Percentiles rank a stretch among this genome's conserved stretches.
Conservation (phyloP, 2,329 filamentous ascomycete species). For the Phialocephala sp. region DNA sequence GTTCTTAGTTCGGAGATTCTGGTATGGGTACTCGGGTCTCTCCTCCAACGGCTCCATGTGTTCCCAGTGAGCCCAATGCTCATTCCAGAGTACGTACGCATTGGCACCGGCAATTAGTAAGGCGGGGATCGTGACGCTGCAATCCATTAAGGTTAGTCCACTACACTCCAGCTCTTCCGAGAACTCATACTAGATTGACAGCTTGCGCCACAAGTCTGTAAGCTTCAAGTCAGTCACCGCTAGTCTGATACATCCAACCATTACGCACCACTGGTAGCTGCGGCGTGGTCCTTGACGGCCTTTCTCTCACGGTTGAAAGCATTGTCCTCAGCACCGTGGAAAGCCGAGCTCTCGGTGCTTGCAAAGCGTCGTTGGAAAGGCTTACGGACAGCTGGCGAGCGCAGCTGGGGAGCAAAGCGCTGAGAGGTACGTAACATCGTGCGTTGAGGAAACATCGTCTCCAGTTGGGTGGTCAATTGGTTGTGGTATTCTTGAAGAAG, state of each 20-base stretch:
- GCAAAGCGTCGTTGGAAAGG: constrained; percentile 73
- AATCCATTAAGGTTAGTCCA: constrained; percentile 28
- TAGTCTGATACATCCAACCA: not conserved
- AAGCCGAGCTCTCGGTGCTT: constrained; percentile 61
- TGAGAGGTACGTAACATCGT: constrained; percentile 65
- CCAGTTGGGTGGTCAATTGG: constrained; percentile 37
- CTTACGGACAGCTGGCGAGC: constrained; percentile 58
- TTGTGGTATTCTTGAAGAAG: constrained; percentile 20
- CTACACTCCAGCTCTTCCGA: constrained; percentile 8
- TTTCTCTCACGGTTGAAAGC: constrained; percentile 91
- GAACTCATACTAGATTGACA: constrained; percentile 85
- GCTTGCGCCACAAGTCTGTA: constrained; percentile 91
- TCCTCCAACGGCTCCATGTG: constrained; percentile 90
- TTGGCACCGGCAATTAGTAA: constrained; percentile 77
- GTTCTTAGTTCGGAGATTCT: constrained; percentile 98
- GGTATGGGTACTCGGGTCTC: constrained; percentile 91
- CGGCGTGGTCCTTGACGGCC: constrained; percentile 90
- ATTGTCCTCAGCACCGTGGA: constrained; percentile 75
- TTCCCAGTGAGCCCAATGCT: constrained; percentile 95
- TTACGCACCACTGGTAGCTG: constrained; percentile 77
- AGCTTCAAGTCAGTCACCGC: constrained; percentile 23
- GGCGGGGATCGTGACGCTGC: constrained; percentile 75
- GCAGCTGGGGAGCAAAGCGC: constrained; percentile 66
- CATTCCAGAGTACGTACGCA: constrained; percentile 88
- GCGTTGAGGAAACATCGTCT: constrained; percentile 68